Evolutionary conservation across 2,329 filamentous ascomycete species (phyloP), one percentile per base, ranked within the genome.

Genomic region (Colletotrichum neosansevieriae): DNA sequence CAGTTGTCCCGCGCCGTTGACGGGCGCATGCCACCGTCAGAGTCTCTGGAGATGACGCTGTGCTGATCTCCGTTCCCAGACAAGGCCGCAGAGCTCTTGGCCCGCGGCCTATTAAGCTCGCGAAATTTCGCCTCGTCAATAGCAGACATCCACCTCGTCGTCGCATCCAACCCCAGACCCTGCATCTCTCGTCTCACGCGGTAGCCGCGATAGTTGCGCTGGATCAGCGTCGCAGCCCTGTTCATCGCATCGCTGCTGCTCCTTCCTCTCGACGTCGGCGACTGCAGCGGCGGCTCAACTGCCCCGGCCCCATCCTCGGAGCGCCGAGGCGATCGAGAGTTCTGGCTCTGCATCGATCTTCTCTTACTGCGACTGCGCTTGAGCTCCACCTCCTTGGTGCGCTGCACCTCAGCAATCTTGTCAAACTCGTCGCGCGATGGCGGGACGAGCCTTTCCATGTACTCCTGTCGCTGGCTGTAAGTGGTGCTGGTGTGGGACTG

Each of bases 131-230:
- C 83, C 70, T 89, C 89, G 21, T 83, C 80, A 10, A 89, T 80
- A 62, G 92, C 91, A 74, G 92, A 88, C 11, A 88, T 81, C 91
- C 92, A 94, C 73, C 92, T 83, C 34, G 89, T 89, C 34, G 84
- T 87, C n/a, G 92, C 86, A 76, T 92, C 87, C 38, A 97, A 77
- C 2, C 87, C 86, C 71, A 91, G 83, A 0, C 93, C 93, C 45
- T 87, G 78, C 73, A 96, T 83, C 76, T 93, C 90, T 54, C 93
- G 83, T 49, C 93, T 86, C 56, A 88, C 85, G 61, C 92, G 86
- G 77, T 97, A 93, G 6, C 93, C 93, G 38, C 94, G 86, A 76
- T 94, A 97, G 29, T 90, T 91, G 72, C 90, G 88, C 81, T 93
- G 88, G 53, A 91, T 90, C 29, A 88, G 74, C 21, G 80, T 81